Base-by-base conservation (phyloP, 768 basidiomycete genomes). In the Pleurotus cornucopiae region DNA sequence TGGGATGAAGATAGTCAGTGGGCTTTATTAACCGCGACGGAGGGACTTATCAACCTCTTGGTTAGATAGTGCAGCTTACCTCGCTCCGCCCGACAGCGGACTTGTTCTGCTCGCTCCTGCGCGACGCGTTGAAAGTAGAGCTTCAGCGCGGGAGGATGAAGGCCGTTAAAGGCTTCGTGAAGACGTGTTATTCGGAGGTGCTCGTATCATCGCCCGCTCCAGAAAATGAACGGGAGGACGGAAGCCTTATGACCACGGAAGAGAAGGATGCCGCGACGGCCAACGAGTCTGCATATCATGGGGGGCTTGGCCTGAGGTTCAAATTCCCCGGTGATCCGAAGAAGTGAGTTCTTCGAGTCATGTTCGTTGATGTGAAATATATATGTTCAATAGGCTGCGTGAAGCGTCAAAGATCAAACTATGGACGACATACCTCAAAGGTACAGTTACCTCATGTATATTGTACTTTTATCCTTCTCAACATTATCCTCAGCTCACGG, bases 351-450 rank as follows among this genome's bases (percentile, higher is more conserved):
- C 40, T 45, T 12, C 23, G 26, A 20, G 48, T 51, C 45, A 16
- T 44, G 2, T 39, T 4, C 21, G 6, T 34, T 44, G 13, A 58
- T 41, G 46, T 55, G 46, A 47, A 59, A 34, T 56, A 52, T 53
- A 60, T 58, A 43, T 46, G 26, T 26, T 46, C 16, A 46, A 21
- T 55, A 93, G 92, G 71, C 75, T 96, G 48, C 82, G 91, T 16
- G 93, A 96, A 72, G 88, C 89, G 30, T 93, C 89, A 9, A 99
- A 99, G 72, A 86, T 96, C 62, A 97, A 97, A 71, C 79, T 98
- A 13, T 99, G 96, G 96, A 87, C 87, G 11, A 81, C 83, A 34
- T 98, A 98, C 68, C 78, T 98, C 18, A 77, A 79, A 63, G 75
- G 93, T 95, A 63, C 59, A 81, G 61, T 38, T 25, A 20, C 60